Base-by-base conservation (phyloP, 306 rosid species). In the Prunus dulcis region DNA sequence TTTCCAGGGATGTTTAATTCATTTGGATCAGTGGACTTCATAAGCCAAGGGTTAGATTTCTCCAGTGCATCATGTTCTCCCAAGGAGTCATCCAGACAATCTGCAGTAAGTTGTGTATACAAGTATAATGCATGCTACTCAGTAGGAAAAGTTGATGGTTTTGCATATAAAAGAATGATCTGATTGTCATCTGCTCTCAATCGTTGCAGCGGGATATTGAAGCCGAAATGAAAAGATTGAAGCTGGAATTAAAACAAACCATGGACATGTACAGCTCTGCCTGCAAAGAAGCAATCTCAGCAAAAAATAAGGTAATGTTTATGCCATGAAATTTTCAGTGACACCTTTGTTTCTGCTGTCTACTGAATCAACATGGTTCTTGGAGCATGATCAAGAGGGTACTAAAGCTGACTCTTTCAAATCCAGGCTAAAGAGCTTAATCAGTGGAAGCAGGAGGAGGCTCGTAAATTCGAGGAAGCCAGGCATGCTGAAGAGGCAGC, bases 231-330 rank as follows among this genome's bases (percentile, higher is more conserved):
- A 88, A 76, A 78, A 91, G 93, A 86, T 80, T 96, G 84, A 92
- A 88, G 88, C 88, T 84, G 27, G 99, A 96, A 80, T 79, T 96
- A 82, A 89, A 96, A 83, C 96, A 96, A 84, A 96, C 99, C 72
- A 92, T 92, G 97, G 91, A 96, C 80, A 87, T 92, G 98, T 96
- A 96, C 65, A 96, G 93, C 88, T 87, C 98, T 72, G 99, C 98
- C 43, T 91, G 99, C 88, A 96, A 89, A 84, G 98, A 96, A 88
- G 99, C 99, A 64, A 91, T 96, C 78, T 88, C 97, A 60, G 99
- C 99, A 32, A 92, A 96, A 85, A 88, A 89, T 45, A 82, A 91
- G 97, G 98, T 91, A 74, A 57, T 79, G 64, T 72, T 49, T 52
- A 32, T 51, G 34, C 82, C 71, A 15, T 68, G 43, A 38, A 38